These are phyloP conservation scores for Fraxinus excelsior DNA, from an alignment of 257 asterid genomes.

Conservation along the genomic window DNA sequence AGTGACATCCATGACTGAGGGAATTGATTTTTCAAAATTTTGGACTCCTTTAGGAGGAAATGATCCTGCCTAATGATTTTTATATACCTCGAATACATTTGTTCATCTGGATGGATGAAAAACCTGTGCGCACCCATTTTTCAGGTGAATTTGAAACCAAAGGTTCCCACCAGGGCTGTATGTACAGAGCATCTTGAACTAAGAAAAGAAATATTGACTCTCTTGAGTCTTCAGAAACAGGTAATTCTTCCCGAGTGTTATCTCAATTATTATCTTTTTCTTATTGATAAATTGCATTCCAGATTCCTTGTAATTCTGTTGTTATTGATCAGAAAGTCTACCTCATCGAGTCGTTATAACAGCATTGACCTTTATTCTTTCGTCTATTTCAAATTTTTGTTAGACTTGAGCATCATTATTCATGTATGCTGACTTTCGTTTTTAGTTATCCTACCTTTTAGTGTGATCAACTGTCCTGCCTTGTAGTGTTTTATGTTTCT, in stretches of 20 bases:
- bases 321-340: neutral
- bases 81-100: neutral
- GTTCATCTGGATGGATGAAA: constrained; percentile 25
- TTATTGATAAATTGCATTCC: neutral
- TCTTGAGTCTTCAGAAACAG: constrained; percentile 92
- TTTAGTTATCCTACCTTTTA: too few relatives aligned
- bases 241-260: constrained; percentile 34
- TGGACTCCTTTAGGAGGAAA: neutral
- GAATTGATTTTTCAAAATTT: neutral
- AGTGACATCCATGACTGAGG: neutral
- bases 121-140: constrained; percentile 10
- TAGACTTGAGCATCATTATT: neutral
- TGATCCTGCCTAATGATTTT: neutral
- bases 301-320: neutral
- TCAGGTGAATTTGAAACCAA: constrained; percentile 95
- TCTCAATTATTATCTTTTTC: neutral
- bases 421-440: neutral
- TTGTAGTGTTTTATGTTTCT: neutral
- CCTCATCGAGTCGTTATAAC: neutral
- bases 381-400: neutral
- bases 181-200: constrained; percentile 96
- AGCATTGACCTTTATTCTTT: neutral
- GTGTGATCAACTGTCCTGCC: too few relatives aligned
- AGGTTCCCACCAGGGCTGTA: constrained; percentile 91
- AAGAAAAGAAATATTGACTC: constrained; percentile 87